Evolutionary conservation across 2,329 filamentous ascomycete genomes (phyloP).

Genomic region (Tolypocladium paradoxum): DNA sequence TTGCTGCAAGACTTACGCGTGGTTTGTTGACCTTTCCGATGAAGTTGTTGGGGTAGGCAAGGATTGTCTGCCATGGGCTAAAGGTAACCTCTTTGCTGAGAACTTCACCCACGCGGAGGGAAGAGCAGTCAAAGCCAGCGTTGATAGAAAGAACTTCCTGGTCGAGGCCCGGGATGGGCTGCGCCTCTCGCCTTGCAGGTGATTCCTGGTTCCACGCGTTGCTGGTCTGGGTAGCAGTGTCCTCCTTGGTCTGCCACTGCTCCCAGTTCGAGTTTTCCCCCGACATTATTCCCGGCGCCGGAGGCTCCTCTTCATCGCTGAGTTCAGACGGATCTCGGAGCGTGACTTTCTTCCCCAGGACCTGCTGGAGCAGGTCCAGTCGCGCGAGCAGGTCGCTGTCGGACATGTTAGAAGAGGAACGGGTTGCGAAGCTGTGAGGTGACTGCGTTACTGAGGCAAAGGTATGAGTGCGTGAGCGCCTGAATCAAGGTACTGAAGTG

Average conservation of each 20-base stretch:
- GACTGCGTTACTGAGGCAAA: not conserved
- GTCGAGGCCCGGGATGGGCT: not conserved
- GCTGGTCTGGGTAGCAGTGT: not conserved
- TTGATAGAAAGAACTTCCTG: not conserved
- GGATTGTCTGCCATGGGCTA: constrained; percentile 41
- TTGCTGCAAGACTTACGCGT: constrained; percentile 21
- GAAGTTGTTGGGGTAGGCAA: constrained; percentile 48
- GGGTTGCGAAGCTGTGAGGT: not conserved
- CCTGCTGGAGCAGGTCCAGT: constrained; percentile 6
- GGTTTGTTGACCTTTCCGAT: constrained; percentile 41
- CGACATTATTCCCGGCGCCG: not conserved
- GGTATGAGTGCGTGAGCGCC: too few relatives aligned
- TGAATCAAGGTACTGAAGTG: too few relatives aligned
- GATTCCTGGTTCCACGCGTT: not conserved
- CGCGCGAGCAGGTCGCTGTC: constrained; percentile 3
- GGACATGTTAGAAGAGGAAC: not conserved
- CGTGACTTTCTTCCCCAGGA: constrained; percentile 6
- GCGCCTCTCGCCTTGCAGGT: not conserved
- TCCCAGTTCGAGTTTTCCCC: not conserved
- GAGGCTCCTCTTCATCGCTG: not conserved
- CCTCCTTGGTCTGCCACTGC: not conserved
- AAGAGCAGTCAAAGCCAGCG: constrained; percentile 9
- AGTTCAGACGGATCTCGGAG: not conserved
- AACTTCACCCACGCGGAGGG: constrained; percentile 14
- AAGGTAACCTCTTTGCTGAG: constrained; percentile 23